These are phyloP conservation scores for Pascua sp. DNA, from an alignment of 1,284 basidiomycete species.

Conservation along the genomic window DNA sequence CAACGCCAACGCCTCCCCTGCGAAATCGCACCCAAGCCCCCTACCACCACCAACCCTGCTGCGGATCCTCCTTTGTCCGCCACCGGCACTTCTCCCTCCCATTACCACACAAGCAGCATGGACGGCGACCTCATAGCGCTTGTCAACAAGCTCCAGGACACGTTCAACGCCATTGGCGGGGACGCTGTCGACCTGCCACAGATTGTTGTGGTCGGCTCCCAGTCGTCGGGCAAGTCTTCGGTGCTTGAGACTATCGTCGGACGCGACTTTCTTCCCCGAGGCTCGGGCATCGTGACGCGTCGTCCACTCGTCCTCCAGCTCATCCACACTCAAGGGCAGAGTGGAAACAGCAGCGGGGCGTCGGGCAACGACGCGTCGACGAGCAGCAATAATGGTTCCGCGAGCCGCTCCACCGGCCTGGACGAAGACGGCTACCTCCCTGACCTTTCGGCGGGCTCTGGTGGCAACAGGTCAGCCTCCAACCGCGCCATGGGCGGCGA, in stretches of 20 bases:
- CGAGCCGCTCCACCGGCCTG: conserved; percentile 1
- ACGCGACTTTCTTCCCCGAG: conserved; percentile 88
- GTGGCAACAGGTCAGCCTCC: conserved; percentile 13
- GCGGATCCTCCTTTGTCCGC: not conserved
- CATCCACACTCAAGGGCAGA: conserved; percentile 68
- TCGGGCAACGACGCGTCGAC: not conserved
- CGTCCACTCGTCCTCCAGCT: conserved; percentile 92
- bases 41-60: not conserved
- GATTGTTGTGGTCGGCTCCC: conserved; percentile 52
- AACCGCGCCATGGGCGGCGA: conserved; percentile 30
- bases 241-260: conserved; percentile 74
- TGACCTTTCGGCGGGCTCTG: conserved; percentile 29
- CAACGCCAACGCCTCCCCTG: not conserved
- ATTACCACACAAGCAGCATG: conserved; percentile 54
- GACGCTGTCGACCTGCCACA: conserved; percentile 56
- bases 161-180: conserved; percentile 54
- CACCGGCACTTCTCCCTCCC: not conserved
- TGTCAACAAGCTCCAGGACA: conserved; percentile 85
- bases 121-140: conserved; percentile 91
- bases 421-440: conserved; percentile 39
- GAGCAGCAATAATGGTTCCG: not conserved
- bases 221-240: conserved; percentile 57
- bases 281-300: conserved; percentile 74
- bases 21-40: not conserved
- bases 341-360: not conserved